Evolutionary conservation across 2,329 filamentous ascomycete species (phyloP).

Genomic region (Aspergillus quadricinctus): DNA sequence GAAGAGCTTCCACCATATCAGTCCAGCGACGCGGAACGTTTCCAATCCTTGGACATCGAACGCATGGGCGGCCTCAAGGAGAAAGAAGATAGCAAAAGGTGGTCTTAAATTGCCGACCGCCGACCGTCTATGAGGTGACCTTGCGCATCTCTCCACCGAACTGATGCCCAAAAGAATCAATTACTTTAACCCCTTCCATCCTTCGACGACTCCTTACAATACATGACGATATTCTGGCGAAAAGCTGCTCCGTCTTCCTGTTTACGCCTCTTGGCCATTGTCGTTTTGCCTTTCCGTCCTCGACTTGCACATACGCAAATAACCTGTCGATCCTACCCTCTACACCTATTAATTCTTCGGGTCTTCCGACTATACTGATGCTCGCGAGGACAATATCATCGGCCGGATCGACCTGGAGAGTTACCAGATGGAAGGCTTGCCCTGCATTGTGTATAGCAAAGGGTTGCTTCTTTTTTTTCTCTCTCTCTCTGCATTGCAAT

Average conservation of each 20-base stretch:
- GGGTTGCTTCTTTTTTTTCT: slow-evolving; percentile 23
- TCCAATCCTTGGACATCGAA: slow-evolving; percentile 92
- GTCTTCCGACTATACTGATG: background rate
- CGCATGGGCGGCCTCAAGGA: slow-evolving; percentile 92
- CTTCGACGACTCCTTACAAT: slow-evolving; percentile 29
- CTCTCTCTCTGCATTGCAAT: slow-evolving; percentile 11
- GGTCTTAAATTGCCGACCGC: slow-evolving; percentile 24
- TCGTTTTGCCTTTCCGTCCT: slow-evolving; percentile 15
- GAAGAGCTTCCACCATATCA: slow-evolving; percentile 86
- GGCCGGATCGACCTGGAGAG: slow-evolving; percentile 4
- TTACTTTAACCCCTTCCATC: slow-evolving; percentile 5
- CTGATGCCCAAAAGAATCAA: slow-evolving; percentile 13
- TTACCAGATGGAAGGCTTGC: slow-evolving; percentile 6
- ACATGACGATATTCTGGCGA: slow-evolving; percentile 31
- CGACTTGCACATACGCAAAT: slow-evolving; percentile 31
- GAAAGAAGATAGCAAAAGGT: slow-evolving; percentile 56
- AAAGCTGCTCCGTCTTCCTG: slow-evolving; percentile 17
- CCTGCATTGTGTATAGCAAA: slow-evolving; percentile 28
- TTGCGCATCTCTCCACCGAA: slow-evolving; percentile 2
- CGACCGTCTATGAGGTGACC: background rate
- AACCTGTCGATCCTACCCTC: slow-evolving; percentile 11
- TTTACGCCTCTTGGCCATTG: slow-evolving; percentile 19
- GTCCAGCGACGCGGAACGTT: slow-evolving; percentile 71
- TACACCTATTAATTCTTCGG: slow-evolving; percentile 3
- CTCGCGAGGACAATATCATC: background rate